Percentiles rank a stretch among this genome's conserved stretches.
These are phyloP conservation scores for Casuarina cunninghamiana DNA, from an alignment of 306 rosid genomes.

Conservation along the genomic window DNA sequence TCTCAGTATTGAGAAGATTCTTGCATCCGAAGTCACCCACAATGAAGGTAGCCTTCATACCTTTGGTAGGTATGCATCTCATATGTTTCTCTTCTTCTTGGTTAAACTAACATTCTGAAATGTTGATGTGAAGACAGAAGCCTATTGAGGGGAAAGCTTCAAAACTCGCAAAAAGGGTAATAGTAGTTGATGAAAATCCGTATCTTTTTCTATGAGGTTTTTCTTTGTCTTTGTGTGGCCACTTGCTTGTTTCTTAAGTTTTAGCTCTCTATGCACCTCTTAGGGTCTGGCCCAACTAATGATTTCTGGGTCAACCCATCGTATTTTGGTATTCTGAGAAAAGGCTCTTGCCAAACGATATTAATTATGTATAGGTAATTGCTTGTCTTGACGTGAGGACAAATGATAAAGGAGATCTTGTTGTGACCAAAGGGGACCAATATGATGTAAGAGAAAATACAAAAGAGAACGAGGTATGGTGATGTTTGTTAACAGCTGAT, in stretches of 20 bases:
- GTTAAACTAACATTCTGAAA: constrained; percentile 37
- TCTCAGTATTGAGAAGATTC: constrained; percentile 85
- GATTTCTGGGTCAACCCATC: not conserved
- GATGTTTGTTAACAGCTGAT: constrained; percentile 9
- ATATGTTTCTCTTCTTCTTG: constrained; percentile 27
- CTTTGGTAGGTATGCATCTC: constrained; percentile 23
- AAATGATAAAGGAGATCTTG: constrained; percentile 93
- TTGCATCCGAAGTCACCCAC: constrained; percentile 60
- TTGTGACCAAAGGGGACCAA: constrained; percentile 99
- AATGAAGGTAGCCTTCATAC: constrained; percentile 63
- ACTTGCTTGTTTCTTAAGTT: constrained; percentile 7
- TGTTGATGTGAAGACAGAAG: constrained; percentile 76
- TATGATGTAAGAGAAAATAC: constrained; percentile 93
- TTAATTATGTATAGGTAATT: constrained; percentile 61
- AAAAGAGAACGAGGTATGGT: constrained; percentile 78
- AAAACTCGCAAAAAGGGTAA: constrained; percentile 92
- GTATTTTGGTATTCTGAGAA: not conserved
- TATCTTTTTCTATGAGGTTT: not conserved
- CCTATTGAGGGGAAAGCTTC: constrained; percentile 68
- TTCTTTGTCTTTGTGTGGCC: constrained; percentile 3
- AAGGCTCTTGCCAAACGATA: constrained; percentile 13
- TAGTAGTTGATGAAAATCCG: constrained; percentile 8
- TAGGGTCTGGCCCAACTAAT: not conserved
- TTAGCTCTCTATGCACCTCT: not conserved
- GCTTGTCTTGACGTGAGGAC: constrained; percentile 98